A percentile compares a stretch with the other conserved stretches of the same genome.
These are phyloP conservation scores for Rhododendron henanense DNA, from an alignment of 148 eudicot genomes.

Conservation along the genomic window DNA sequence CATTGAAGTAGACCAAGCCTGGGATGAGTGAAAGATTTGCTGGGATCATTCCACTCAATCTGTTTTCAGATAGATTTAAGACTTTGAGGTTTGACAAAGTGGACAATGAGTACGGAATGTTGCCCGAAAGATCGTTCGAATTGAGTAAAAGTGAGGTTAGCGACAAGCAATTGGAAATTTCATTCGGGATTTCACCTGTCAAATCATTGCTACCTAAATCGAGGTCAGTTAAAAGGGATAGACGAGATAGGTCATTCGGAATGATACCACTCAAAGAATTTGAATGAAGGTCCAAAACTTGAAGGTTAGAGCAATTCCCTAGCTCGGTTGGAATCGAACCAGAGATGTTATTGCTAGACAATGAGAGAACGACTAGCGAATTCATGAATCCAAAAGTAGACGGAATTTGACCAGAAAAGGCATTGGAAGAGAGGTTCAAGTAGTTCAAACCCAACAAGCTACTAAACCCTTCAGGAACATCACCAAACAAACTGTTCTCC, in stretches of 20 bases:
- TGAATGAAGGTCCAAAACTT: conserved; percentile 44
- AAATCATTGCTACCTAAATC: conserved; percentile 59
- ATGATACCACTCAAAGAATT: conserved; percentile 53
- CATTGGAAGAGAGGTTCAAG: conserved; percentile 73
- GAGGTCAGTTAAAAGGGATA: conserved; percentile 43
- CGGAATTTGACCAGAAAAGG: conserved; percentile 63
- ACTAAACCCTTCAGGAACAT: conserved; percentile 78
- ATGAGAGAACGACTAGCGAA: conserved; percentile 44
- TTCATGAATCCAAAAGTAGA: conserved; percentile 54
- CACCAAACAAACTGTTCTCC: conserved; percentile 55
- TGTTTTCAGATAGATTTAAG: conserved; percentile 66
- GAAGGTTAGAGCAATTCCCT: conserved; percentile 65
- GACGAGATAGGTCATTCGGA: conserved; percentile 49
- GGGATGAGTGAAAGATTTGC: conserved; percentile 46
- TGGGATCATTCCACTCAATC: conserved; percentile 62
- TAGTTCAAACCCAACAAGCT: conserved; percentile 54
- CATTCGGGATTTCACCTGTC: conserved; percentile 56
- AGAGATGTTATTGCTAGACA: conserved; percentile 46
- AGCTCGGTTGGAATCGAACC: conserved; percentile 64
- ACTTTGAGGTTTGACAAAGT: conserved; percentile 38
- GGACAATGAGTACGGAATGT: conserved; percentile 54
- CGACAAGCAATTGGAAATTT: conserved; percentile 44
- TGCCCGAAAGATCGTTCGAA: conserved; percentile 53
- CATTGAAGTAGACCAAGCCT: conserved; percentile 43
- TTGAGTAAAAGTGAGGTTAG: conserved; percentile 36